phyloP scores from a whole-genome alignment of 73 alveolate species.

The Paraurostyla sp. region DNA sequence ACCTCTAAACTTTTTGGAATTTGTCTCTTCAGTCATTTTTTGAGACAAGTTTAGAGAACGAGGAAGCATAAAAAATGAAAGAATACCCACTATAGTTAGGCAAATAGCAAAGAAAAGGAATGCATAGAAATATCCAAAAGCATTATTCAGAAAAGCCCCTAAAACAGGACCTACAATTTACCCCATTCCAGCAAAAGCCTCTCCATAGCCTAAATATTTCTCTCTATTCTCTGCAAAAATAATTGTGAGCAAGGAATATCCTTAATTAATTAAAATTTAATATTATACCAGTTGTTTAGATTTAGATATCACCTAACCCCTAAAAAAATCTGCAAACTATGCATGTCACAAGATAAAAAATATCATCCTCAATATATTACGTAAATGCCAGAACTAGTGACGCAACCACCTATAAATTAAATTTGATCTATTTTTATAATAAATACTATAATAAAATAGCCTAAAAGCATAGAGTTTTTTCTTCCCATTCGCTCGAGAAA shows the following conservation, averaged over 20 bases:
- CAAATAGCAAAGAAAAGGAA: background rate
- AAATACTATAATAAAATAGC: conserved; percentile 11
- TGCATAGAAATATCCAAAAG: conserved; percentile 9
- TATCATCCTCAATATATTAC: background rate
- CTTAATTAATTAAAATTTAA: background rate
- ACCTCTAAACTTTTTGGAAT: no score
- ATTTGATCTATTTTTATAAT: no score
- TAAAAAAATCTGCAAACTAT: conserved; percentile 1
- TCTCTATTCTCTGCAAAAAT: conserved; percentile 51
- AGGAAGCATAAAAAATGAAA: background rate
- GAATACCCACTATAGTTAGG: background rate
- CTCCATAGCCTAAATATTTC: conserved; percentile 56
- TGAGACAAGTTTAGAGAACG: no score
- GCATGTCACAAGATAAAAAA: conserved; percentile 3
- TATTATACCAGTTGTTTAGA: conserved; percentile 27
- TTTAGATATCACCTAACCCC: conserved; percentile 46
- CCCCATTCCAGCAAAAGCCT: conserved; percentile 52
- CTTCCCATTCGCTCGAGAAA: conserved; percentile 42
- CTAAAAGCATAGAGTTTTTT: conserved; percentile 31
- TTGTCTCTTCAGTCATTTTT: no score
- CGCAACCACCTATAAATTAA: background rate
- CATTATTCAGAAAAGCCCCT: conserved; percentile 3
- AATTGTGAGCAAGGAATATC: conserved; percentile 38
- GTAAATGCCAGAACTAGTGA: conserved; percentile 36
- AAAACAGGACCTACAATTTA: conserved; percentile 53